Conservation (phyloP, 352 stramenopile species). For the Globisporangium carolinianum region DNA sequence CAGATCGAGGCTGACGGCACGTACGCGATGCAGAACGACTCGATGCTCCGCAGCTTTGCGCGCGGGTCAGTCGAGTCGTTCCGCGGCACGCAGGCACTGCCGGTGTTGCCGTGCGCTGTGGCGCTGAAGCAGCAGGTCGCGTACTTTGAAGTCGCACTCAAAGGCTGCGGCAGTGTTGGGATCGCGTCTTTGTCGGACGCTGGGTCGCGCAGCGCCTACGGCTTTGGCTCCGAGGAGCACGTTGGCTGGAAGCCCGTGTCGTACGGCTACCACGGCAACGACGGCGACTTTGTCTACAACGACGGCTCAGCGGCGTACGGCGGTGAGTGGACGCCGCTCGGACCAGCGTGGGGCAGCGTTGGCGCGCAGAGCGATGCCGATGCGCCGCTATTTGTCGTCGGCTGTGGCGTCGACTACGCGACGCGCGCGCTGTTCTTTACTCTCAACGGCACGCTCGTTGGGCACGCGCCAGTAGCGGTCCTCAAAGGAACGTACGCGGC, state of each 20-base stretch:
- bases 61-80: slow-evolving; percentile 68
- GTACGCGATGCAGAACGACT: slow-evolving; percentile 68
- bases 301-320: slow-evolving; percentile 59
- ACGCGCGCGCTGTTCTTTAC: slow-evolving; percentile 73
- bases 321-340: slow-evolving; percentile 65
- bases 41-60: slow-evolving; percentile 73
- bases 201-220: slow-evolving; percentile 47
- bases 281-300: slow-evolving; percentile 83
- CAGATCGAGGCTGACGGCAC: slow-evolving; percentile 23
- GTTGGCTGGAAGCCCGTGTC: slow-evolving; percentile 77
- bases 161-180: slow-evolving; percentile 71
- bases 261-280: slow-evolving; percentile 82
- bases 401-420: slow-evolving; percentile 60
- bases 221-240: slow-evolving; percentile 77
- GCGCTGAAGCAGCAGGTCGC: slow-evolving; percentile 45
- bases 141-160: slow-evolving; percentile 78
- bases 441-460: slow-evolving; percentile 62
- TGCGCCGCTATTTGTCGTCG: slow-evolving; percentile 37
- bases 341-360: slow-evolving; percentile 50
- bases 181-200: slow-evolving; percentile 59
- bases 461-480: slow-evolving; percentile 30
- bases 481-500: slow-evolving; percentile 57
- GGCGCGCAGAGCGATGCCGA: slow-evolving; percentile 21
- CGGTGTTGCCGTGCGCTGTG: slow-evolving; percentile 40
- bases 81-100: slow-evolving; percentile 41